These are phyloP conservation scores for Curvularia sp. DNA, from an alignment of 2,329 filamentous ascomycete species.

Conservation along the genomic window DNA sequence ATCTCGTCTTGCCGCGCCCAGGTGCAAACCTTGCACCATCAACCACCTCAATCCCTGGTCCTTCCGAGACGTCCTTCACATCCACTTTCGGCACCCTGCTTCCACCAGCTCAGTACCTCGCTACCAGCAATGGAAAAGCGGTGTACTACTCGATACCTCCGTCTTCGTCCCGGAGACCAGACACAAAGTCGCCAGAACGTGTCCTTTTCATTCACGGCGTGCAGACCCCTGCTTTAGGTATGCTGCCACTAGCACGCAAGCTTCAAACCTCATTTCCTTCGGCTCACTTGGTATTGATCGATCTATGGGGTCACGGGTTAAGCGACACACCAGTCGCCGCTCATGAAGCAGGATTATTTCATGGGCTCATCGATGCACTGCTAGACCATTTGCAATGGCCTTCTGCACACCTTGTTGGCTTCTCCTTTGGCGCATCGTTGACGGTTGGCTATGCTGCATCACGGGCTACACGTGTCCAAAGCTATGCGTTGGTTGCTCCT, in stretches of 20 bases:
- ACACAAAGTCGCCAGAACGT: conserved; percentile 18
- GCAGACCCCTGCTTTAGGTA: conserved; percentile 59
- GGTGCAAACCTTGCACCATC: conserved; percentile 13
- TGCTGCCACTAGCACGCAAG: conserved; percentile 53
- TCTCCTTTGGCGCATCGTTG: conserved; percentile 58
- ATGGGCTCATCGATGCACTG: conserved; percentile 51
- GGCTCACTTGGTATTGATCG: conserved; percentile 55
- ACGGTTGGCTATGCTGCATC: conserved; percentile 51
- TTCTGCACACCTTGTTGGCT: conserved; percentile 57
- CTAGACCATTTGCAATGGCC: conserved; percentile 55
- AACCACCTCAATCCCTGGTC: conserved; percentile 44
- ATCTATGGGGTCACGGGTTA: conserved; percentile 64
- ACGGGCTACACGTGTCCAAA: conserved; percentile 41
- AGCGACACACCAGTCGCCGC: conserved; percentile 56
- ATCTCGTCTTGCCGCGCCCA: conserved; percentile 39
- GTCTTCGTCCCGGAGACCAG: conserved; percentile 48
- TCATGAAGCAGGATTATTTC: conserved; percentile 55
- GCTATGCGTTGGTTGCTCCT: conserved; percentile 57
- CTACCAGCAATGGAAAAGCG: conserved; percentile 45
- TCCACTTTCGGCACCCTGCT: conserved; percentile 51
- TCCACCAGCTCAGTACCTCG: conserved; percentile 49
- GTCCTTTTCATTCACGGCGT: conserved; percentile 61
- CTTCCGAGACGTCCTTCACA: conserved; percentile 50
- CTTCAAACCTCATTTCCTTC: conserved; percentile 49
- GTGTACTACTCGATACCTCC: conserved; percentile 53